These are phyloP conservation scores for Gryganskiella cystojenkinii DNA, from an alignment of 192 early-diverging fungal genomes.

Conservation along the genomic window DNA sequence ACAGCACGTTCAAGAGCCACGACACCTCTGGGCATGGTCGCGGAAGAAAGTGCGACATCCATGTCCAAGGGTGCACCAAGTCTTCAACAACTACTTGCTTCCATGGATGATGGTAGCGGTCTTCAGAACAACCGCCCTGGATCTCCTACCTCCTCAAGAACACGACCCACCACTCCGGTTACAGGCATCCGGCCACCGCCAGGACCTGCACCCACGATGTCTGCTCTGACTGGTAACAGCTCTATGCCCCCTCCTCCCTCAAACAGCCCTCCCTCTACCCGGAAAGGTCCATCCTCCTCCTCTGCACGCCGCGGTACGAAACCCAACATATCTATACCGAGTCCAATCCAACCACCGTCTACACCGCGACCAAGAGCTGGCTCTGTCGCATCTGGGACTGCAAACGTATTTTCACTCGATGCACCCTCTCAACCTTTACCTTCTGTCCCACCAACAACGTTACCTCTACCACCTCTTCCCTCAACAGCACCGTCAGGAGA, in stretches of 20 bases:
- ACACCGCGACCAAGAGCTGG: conserved; percentile 18
- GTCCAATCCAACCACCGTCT: conserved; percentile 14
- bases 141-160: not conserved
- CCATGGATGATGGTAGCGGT: conserved; percentile 14
- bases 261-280: not conserved
- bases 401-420: conserved; percentile 11
- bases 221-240: not conserved
- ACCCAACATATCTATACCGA: conserved; percentile 9
- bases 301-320: conserved; percentile 12
- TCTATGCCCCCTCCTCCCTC: not conserved
- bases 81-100: conserved; percentile 28
- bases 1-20: conserved; percentile 13
- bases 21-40: conserved; percentile 19
- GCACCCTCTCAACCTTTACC: conserved; percentile 27
- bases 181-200: conserved; percentile 19
- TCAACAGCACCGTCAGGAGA: not conserved
- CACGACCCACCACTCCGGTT: conserved; percentile 32
- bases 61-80: conserved; percentile 17
- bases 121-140: conserved; percentile 7
- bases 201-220: conserved; percentile 13
- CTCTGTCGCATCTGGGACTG: conserved; percentile 16
- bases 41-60: conserved; percentile 18
- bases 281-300: conserved; percentile 12
- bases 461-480: conserved; percentile 2
- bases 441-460: conserved; percentile 16